Base-by-base conservation (phyloP, 768 basidiomycete genomes). In the Pleurotus eryngii region DNA sequence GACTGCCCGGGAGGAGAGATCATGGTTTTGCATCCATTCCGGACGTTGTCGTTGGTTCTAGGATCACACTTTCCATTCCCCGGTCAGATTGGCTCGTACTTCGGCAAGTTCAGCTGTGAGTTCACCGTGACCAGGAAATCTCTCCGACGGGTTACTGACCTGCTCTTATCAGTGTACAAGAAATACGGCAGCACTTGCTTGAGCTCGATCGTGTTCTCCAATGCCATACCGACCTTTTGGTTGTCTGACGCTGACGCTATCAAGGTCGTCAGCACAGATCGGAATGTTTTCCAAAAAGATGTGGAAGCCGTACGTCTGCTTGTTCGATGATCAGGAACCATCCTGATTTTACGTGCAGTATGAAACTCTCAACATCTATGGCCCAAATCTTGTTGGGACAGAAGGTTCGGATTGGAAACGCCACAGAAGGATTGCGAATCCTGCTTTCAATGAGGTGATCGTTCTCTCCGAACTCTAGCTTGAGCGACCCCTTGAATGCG, bases 341-440 rank as follows among this genome's bases (percentile, higher is more conserved):
- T 12, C 15, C 15, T 6, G 46, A 24, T 35, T 38, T 22, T 35
- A 38, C 35, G 22, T n/a, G 15, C 40, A 71, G 67, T 80, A 80
- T 49, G 73, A 76, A 51, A 57, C 71, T 0, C 40, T 81, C 48
- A 76, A 77, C 49, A 71, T 81, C 40, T 80, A 77, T n/a, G 81
- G 81, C 1, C 58, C 57, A 18, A 82, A 78, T 61, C 55, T 83
- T 2, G 61, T 82, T 22, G 72, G 74, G 4, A 62, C 65, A 0
- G 79, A 79, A 49, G 77, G 73, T 5, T 53, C 71, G 0, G 72
- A 76, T n/a, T 82, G 81, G 80, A 76, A 76, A 49, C 69, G 77
- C 2, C 80, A 81, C 59, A 70, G 78, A 43, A 65, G 63, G 8
- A 68, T 79, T 0, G 68, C 78, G 18, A 80, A 76, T 54, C 74